Conservation (phyloP, 1,284 basidiomycete genomes). For the Apiotrichum porosum region DNA sequence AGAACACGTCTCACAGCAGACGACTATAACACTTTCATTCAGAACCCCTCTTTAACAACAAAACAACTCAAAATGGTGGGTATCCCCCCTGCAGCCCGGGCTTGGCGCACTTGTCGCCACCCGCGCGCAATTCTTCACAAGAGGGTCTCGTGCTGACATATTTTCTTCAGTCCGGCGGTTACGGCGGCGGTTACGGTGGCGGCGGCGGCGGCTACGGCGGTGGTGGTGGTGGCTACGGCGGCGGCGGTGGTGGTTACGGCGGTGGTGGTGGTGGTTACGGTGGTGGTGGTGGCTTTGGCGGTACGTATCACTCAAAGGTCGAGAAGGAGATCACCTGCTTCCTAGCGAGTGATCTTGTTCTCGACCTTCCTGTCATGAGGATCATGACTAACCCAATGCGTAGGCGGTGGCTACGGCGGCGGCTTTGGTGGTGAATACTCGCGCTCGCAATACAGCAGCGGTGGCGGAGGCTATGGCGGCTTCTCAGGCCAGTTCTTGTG, state of each 20-base stretch:
- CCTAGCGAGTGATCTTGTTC: too few relatives aligned
- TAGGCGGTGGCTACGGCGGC: conserved; percentile 20
- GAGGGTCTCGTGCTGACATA: too few relatives aligned
- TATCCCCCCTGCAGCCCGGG: neutral
- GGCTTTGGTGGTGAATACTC: conserved; percentile 24
- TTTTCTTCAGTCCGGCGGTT: conserved; percentile 28
- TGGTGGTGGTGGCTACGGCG: conserved; percentile 25
- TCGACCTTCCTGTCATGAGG: conserved; percentile 1
- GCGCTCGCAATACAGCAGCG: conserved; percentile 38
- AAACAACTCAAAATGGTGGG: conserved; percentile 12
- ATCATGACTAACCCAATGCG: too few relatives aligned
- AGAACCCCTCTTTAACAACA: neutral
- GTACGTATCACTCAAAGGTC: too few relatives aligned
- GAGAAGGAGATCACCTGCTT: too few relatives aligned
- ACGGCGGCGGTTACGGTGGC: conserved; percentile 33
- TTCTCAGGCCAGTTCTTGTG: conserved; percentile 31
- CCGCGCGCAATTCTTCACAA: neutral
- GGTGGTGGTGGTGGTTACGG: conserved; percentile 46
- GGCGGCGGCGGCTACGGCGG: conserved; percentile 35
- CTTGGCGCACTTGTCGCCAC: neutral
- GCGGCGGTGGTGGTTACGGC: conserved; percentile 31
- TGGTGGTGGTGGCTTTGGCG: conserved; percentile 51
- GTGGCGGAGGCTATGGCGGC: conserved; percentile 50
- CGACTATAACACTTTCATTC: too few relatives aligned
- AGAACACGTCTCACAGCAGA: neutral